These are phyloP conservation scores for Termitomyces sp. DNA, from an alignment of 768 basidiomycete genomes.

Conservation along the genomic window DNA sequence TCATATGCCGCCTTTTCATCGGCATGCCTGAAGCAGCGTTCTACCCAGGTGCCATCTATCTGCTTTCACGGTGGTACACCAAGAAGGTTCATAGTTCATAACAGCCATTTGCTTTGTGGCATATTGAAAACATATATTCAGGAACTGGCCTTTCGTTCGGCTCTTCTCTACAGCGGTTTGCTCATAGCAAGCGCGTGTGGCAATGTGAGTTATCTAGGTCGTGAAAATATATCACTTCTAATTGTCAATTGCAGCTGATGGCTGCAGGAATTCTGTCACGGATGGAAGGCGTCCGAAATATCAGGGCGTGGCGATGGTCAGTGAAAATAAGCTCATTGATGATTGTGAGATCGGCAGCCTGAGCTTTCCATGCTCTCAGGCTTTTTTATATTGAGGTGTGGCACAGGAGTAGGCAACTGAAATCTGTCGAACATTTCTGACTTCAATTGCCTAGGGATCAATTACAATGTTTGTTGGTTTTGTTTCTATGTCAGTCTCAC, in stretches of 20 bases:
- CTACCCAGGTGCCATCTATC: conserved; percentile 49
- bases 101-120: no score
- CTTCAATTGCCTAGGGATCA: conserved; percentile 37
- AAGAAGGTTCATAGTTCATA: conserved; percentile 33
- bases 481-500: conserved; percentile 37
- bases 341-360: not conserved
- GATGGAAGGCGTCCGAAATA: conserved; percentile 63
- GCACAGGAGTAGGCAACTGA: not conserved
- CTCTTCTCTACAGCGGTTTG: conserved; percentile 52
- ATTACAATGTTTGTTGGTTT: conserved; percentile 59
- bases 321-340: not conserved
- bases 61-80: conserved; percentile 52
- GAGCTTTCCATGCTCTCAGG: conserved; percentile 26
- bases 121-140: conserved; percentile 13
- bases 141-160: conserved; percentile 61
- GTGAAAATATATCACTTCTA: not conserved
- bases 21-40: conserved; percentile 65
- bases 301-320: conserved; percentile 67
- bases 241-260: conserved; percentile 37
- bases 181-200: conserved; percentile 65
- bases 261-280: conserved; percentile 65
- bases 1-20: conserved; percentile 55
- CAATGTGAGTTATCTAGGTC: conserved; percentile 30
- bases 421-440: not conserved
- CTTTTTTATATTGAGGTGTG: conserved; percentile 64